A percentile compares a stretch with the other conserved stretches of the same genome.
phyloP scores from a whole-genome alignment of 2,329 filamentous ascomycete species.

The Aspergillus melleus region DNA sequence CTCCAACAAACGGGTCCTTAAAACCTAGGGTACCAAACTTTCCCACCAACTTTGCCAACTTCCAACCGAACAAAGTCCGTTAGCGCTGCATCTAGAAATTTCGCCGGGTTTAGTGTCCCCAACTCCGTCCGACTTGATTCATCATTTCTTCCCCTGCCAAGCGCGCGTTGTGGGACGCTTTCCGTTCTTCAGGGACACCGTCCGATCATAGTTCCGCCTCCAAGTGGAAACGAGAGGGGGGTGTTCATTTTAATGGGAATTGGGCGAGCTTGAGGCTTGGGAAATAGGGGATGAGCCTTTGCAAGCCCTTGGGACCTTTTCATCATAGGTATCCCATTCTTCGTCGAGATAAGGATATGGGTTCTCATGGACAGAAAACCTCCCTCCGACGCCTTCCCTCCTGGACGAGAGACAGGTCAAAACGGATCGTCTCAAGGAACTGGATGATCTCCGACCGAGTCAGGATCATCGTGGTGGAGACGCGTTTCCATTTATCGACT shows the following conservation, averaged over 20 bases:
- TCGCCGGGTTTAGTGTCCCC: slow-evolving; percentile 11
- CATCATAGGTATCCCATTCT: too few relatives aligned
- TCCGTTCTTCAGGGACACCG: slow-evolving; percentile 23
- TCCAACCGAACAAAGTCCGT: slow-evolving; percentile 20
- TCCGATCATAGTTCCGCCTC: slow-evolving; percentile 19
- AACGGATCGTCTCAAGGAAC: neutral
- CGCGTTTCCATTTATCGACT: neutral
- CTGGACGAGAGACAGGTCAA: neutral
- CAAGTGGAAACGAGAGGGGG: slow-evolving; percentile 10
- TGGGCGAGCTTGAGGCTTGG: neutral
- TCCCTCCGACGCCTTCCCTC: too few relatives aligned
- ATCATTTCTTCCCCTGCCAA: slow-evolving; percentile 23
- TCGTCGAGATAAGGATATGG: too few relatives aligned
- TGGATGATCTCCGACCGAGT: neutral
- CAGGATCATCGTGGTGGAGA: neutral
- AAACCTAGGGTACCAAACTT: neutral
- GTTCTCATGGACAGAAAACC: too few relatives aligned
- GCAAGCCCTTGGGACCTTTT: too few relatives aligned
- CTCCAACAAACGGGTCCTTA: neutral
- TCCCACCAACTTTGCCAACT: neutral
- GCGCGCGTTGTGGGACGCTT: slow-evolving; percentile 25
- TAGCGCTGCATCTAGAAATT: slow-evolving; percentile 30
- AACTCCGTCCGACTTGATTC: slow-evolving; percentile 10
- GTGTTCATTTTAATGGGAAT: neutral
- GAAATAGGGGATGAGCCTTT: neutral